Evolutionary conservation across 2,329 filamentous ascomycete genomes (phyloP).

Genomic region (Boeremia exigua): DNA sequence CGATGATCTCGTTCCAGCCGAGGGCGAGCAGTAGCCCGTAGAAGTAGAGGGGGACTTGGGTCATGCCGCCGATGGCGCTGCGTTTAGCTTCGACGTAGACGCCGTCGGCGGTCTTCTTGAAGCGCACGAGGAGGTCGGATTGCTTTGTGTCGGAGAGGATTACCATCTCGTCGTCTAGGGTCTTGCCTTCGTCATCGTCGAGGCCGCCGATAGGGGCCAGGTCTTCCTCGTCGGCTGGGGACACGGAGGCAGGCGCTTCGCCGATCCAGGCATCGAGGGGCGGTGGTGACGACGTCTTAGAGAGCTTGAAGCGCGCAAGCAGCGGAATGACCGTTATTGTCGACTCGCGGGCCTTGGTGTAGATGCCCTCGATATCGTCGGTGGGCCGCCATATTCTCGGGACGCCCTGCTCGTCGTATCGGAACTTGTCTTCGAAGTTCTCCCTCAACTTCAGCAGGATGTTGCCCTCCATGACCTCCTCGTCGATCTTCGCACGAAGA

Average conservation of each 20-base stretch:
- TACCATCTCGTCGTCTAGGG: constrained; percentile 93
- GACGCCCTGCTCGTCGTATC: constrained; percentile 93
- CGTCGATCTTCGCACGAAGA: constrained; percentile 86
- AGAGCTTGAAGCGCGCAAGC: constrained; percentile 81
- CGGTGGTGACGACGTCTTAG: constrained; percentile 75
- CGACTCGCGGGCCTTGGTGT: constrained; percentile 89
- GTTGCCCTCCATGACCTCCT: constrained; percentile 98
- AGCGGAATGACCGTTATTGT: constrained; percentile 91
- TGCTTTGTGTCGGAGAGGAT: constrained; percentile 89
- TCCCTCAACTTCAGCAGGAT: constrained; percentile 92
- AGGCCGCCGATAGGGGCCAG: constrained; percentile 87
- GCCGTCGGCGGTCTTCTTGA: constrained; percentile 98
- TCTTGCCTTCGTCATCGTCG: constrained; percentile 93
- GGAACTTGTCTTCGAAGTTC: constrained; percentile 99
- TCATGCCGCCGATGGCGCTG: constrained; percentile 92
- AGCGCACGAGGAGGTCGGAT: constrained; percentile 88
- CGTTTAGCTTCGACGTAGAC: constrained; percentile 98
- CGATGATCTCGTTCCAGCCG: constrained; percentile 98
- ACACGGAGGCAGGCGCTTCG: constrained; percentile 73
- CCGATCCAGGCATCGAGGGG: constrained; percentile 88
- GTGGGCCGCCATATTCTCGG: constrained; percentile 95
- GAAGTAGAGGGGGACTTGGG: constrained; percentile 93
- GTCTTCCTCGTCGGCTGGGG: constrained; percentile 88
- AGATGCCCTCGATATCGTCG: constrained; percentile 95
- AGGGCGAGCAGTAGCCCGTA: constrained; percentile 86